These are phyloP conservation scores for Naganishia liquefaciens DNA, from an alignment of 1,284 basidiomycete species.

Conservation along the genomic window DNA sequence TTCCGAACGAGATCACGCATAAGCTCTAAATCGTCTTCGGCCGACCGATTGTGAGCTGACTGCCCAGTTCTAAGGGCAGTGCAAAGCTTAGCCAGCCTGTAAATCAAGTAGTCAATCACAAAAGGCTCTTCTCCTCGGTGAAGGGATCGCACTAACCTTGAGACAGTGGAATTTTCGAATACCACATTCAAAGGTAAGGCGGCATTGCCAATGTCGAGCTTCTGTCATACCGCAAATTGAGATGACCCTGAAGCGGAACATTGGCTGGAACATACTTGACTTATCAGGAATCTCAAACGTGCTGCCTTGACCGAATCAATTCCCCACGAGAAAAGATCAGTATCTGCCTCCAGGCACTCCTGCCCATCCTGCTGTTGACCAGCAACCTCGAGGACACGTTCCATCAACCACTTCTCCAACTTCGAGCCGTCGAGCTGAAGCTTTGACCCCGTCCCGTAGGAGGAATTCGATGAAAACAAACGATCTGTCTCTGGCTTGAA, in stretches of 20 bases:
- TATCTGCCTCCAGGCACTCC: conserved; percentile 36
- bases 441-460: not conserved
- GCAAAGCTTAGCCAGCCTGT: conserved; percentile 34
- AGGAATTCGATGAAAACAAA: conserved; percentile 39
- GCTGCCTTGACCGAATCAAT: conserved; percentile 54
- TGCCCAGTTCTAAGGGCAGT: conserved; percentile 37
- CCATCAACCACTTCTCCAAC: conserved; percentile 23
- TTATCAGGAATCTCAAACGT: conserved; percentile 44
- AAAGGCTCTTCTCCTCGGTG: no score
- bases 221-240: conserved; percentile 17
- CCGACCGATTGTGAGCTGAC: conserved; percentile 23
- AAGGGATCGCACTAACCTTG: conserved; percentile 33
- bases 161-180: conserved; percentile 50
- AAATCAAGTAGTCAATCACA: not conserved
- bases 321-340: conserved; percentile 52
- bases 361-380: conserved; percentile 25
- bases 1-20: conserved; percentile 45
- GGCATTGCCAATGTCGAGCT: conserved; percentile 37
- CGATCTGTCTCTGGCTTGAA: conserved; percentile 41
- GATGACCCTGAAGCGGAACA: not conserved
- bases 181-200: conserved; percentile 50
- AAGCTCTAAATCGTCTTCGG: conserved; percentile 35
- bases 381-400: conserved; percentile 32
- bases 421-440: conserved; percentile 17
- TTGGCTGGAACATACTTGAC: conserved; percentile 35